Evolutionary conservation across 2,329 filamentous ascomycete genomes (phyloP).

Genomic region (Tolypocladium tropicale): DNA sequence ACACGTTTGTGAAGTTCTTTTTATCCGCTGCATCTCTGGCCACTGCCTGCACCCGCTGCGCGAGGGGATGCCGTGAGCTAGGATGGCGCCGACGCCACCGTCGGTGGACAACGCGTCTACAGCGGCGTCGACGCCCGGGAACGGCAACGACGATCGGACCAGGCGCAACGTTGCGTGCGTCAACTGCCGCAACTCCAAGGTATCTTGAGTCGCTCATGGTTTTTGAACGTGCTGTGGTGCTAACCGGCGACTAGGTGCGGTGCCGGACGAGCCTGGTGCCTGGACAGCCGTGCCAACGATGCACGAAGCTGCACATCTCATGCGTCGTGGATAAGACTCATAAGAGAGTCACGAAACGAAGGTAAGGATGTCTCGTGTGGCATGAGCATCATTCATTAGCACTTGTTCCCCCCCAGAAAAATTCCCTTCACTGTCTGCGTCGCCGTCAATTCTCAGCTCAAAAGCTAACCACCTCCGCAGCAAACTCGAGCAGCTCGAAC

Average conservation of each 20-base stretch:
- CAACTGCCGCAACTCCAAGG: conserved; percentile 30
- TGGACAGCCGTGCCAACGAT: conserved; percentile 33
- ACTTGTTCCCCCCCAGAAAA: neutral
- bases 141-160: conserved; percentile 16
- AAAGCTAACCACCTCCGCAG: conserved; percentile 17
- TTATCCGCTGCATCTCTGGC: neutral
- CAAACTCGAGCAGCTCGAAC: conserved; percentile 44
- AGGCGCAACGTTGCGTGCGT: conserved; percentile 27
- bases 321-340: conserved; percentile 37
- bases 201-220: no score
- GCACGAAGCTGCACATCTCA: conserved; percentile 29
- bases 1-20: neutral
- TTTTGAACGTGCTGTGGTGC: neutral
- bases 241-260: conserved; percentile 24
- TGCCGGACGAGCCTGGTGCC: conserved; percentile 28
- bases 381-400: neutral
- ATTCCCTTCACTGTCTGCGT: neutral
- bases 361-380: conserved; percentile 14
- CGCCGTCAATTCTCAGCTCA: neutral
- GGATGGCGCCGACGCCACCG: conserved; percentile 20
- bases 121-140: conserved; percentile 12
- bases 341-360: conserved; percentile 34
- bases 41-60: neutral
- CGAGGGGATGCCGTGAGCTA: conserved; percentile 9
- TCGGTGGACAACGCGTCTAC: conserved; percentile 14